Conservation (phyloP, 208 protist genomes). For the Crithidia thermophila region DNA sequence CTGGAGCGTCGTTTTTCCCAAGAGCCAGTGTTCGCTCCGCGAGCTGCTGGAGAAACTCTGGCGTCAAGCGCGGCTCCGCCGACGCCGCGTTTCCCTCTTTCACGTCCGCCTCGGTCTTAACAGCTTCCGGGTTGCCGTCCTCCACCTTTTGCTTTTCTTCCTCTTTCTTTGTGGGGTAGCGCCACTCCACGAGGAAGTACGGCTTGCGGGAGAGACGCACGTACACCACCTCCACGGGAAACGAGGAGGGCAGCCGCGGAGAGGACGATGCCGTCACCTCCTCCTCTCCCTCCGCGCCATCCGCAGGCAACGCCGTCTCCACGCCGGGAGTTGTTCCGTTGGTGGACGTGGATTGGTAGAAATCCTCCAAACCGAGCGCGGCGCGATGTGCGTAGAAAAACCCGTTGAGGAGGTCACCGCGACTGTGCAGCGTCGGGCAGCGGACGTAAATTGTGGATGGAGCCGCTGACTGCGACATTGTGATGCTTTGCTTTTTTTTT, state of each 20-base stretch:
- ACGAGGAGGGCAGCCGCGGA: constrained; percentile 34
- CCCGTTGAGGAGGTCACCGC: constrained; percentile 75
- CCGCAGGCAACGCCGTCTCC: too few species aligned
- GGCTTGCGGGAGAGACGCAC: constrained; percentile 70
- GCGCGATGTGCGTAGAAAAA: constrained; percentile 61
- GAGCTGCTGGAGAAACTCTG: constrained; percentile 10
- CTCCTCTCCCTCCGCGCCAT: neutral
- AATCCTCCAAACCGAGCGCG: constrained; percentile 43
- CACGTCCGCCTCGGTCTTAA: neutral
- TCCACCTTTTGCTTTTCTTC: constrained; percentile 22
- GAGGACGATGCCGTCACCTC: neutral
- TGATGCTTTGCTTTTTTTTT: neutral
- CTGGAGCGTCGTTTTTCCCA: constrained; percentile 3
- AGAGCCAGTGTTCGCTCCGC: constrained; percentile 32
- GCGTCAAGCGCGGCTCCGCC: constrained; percentile 6
- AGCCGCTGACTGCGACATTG: constrained; percentile 5
- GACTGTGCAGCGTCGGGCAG: constrained; percentile 51
- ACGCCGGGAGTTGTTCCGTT: too few species aligned
- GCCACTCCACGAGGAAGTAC: constrained; percentile 85
- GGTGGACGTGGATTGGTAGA: constrained; percentile 37
- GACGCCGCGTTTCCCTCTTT: neutral
- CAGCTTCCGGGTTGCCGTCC: neutral
- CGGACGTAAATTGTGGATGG: constrained; percentile 67
- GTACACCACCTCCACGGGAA: constrained; percentile 76
- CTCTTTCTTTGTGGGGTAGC: constrained; percentile 50